Evolutionary conservation across 495 filamentous ascomycete species (phyloP), one percentile per base, ranked within the genome.

Genomic region (Hyaloscypha finlandica): DNA sequence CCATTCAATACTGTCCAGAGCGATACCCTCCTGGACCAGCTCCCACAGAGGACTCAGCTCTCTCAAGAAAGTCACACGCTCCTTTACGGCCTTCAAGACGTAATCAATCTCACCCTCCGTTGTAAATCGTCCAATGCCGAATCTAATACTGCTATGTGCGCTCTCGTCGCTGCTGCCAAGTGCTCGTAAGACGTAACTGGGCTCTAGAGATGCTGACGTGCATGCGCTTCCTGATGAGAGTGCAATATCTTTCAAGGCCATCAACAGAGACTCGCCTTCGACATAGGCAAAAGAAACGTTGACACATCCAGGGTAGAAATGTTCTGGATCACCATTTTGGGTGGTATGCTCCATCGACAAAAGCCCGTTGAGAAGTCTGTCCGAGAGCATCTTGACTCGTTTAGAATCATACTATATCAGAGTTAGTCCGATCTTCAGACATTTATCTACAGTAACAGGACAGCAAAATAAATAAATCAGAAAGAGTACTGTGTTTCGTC

Each of bases 251-350:
- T 98, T 98, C 61, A 99, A 81, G 2, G 95, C 95, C 95, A 99
- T 99, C 63, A 99, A 85, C 5, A 99, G 89, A 6, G 94, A 97
- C 77, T 99, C 95, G 63, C 95, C 95, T 78, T 99, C 95, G 20
- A 99, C 91, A 75, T 98, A 99, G 52, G 95, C 95, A 73, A 99
- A 99, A 6, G 95, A 99, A 52, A 99, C 88, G 75, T 99, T 99
- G 65, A 99, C 94, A 76, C 96, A 99, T 70, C 95, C 95, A 14
- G 96, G 93, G 78, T 98, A 99, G 79, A 92, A 93, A 65, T 84
- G 83, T 6, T 89, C 76, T 0, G 89, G 85, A 76, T 94, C 92
- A 59, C 95, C 95, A 75, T 99, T 99, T 72, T 94, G 91, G 25
- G 81, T 83, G 4, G 95, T 97, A 79, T 98, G 95, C 76, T 98